A percentile compares a stretch with the other conserved stretches of the same genome.
These are phyloP conservation scores for Coniochaeta sp. DNA, from an alignment of 2,329 filamentous ascomycete genomes.

Conservation along the genomic window DNA sequence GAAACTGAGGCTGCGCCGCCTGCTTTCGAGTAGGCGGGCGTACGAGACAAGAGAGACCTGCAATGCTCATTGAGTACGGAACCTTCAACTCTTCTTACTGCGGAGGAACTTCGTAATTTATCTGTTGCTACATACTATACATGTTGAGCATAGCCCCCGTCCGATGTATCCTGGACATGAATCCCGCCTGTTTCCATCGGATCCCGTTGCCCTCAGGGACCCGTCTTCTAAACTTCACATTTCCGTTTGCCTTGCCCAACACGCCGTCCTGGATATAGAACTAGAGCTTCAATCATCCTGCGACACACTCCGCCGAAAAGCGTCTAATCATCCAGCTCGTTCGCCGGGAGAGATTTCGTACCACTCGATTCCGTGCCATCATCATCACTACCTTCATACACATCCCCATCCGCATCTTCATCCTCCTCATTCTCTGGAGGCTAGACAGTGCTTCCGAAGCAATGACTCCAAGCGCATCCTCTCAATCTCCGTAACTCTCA, in stretches of 20 bases:
- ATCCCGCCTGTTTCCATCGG: no score
- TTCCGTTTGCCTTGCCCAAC: no score
- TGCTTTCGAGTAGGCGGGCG: constrained; percentile 21
- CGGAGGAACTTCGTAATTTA: constrained; percentile 51
- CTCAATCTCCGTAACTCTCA: constrained; percentile 19
- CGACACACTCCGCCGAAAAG: no score
- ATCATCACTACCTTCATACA: constrained; percentile 10
- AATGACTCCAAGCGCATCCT: constrained; percentile 8
- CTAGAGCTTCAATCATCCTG: no score
- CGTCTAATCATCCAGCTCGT: no score
- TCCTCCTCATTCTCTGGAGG: constrained; percentile 1
- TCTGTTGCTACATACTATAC: constrained; percentile 45
- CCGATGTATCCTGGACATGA: no score
- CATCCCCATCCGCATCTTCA: neutral
- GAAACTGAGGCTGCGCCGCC: constrained; percentile 44
- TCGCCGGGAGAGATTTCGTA: no score
- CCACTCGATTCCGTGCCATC: constrained; percentile 15
- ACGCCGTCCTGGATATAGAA: no score
- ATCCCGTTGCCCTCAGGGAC: no score
- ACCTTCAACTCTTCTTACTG: constrained; percentile 32
- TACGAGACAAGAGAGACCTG: constrained; percentile 45
- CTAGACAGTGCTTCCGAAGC: constrained; percentile 6
- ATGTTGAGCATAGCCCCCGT: no score
- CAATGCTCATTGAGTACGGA: constrained; percentile 55
- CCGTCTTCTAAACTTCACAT: no score